Base-by-base conservation (phyloP, 805 yeast genomes). In the Schwanniomyces polymorphus region DNA sequence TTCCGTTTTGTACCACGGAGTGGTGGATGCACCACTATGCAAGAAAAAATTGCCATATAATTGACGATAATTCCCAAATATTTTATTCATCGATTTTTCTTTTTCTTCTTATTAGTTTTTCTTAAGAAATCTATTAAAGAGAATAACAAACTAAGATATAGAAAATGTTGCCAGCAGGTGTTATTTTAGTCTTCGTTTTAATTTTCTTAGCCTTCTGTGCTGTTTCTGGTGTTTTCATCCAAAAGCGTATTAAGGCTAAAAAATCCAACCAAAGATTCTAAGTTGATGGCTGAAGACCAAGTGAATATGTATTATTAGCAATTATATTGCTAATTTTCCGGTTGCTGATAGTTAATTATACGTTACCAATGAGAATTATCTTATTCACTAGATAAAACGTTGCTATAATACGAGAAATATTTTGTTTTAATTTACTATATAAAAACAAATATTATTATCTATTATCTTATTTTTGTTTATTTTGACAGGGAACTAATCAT, bases 161-260 rank as follows among this genome's bases (percentile, higher is more conserved):
- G 48, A 41, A 61, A 64, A 83, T 82, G 86, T 75, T 84, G 64
- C 88, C 89, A 68, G 76, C 84, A 54, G 89, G 89, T 72, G 88
- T 84, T 74, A 84, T 84, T 68, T 75, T 84, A 66, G 89, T 84
- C 56, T 82, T 84, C 72, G 72, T 68, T 55, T 75, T 80, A 63
- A 54, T 80, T 52, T 79, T 79, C 71, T 78, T 78, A 64, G 79
- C 76, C 50, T 54, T 60, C 49, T 47, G 56, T 53, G 74, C 67
- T 52, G 56, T 76, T 47, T 48, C 57, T 52, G 67, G 65, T 60
- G 61, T 74, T 50, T 59, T 63, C 55, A 51, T 69, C 59, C 66
- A 63, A 50, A 76, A 73, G 74, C 66, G 61, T 54, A 38, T 74
- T 52, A 70, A 69, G 64, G 72, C 71, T 29, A 73, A 63, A 61